phyloP scores from a whole-genome alignment of 1,284 basidiomycete genomes.

The Afroboletus lepidellus region DNA sequence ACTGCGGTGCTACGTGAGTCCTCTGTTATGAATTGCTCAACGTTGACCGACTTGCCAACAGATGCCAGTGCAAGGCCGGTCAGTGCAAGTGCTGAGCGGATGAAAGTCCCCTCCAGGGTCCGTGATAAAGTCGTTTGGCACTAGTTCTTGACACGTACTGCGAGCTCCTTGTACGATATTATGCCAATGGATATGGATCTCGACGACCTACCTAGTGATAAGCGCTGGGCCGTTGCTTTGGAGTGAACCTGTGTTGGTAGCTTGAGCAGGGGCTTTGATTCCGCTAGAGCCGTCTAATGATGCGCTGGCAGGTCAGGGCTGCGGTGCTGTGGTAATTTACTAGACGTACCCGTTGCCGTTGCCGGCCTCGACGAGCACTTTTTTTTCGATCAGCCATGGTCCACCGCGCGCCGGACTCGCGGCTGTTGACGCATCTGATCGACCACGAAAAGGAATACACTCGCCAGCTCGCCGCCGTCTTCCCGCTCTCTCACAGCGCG shows the following conservation, averaged over 20 bases:
- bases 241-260: too few species aligned
- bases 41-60: background rate
- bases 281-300: background rate
- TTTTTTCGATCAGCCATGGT: constrained; percentile 45
- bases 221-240: too few species aligned
- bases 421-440: constrained; percentile 65
- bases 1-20: constrained; percentile 4
- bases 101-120: background rate
- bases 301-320: background rate
- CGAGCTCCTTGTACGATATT: background rate
- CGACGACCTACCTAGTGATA: too few species aligned
- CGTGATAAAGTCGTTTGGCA: background rate
- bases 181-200: background rate
- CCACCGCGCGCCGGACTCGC: constrained; percentile 68
- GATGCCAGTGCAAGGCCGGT: constrained; percentile 17
- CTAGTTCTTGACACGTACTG: background rate
- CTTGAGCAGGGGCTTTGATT: constrained; percentile 18
- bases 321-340: background rate
- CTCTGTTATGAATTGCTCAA: background rate
- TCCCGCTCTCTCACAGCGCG: constrained; percentile 59
- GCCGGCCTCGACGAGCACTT: background rate
- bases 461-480: constrained; percentile 53
- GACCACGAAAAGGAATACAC: constrained; percentile 69
- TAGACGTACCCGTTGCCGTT: background rate
- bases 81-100: constrained; percentile 2